A percentile compares a stretch with the other conserved stretches of the same genome.
phyloP scores from a whole-genome alignment of 1,284 basidiomycete species.

The Trichosporon sp. region DNA sequence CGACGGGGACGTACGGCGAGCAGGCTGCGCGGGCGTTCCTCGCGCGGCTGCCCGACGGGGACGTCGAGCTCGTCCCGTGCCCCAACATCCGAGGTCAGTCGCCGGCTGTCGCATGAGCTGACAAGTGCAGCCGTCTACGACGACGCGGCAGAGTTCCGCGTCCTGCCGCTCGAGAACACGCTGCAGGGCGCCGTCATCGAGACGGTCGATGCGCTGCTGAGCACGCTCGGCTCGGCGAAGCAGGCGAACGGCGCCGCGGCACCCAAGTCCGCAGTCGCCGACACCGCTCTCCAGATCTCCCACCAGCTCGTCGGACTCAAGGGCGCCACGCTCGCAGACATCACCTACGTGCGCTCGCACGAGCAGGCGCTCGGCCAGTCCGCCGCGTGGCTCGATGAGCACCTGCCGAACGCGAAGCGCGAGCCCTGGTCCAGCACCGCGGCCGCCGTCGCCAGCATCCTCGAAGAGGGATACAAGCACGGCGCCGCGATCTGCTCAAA shows the following conservation, averaged over 20 bases:
- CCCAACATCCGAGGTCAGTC: constrained; percentile 32
- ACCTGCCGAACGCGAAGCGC: constrained; percentile 34
- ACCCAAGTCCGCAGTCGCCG: constrained; percentile 11
- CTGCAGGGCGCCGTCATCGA: constrained; percentile 47
- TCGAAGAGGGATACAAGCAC: constrained; percentile 10
- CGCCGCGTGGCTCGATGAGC: constrained; percentile 27
- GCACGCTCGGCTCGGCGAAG: neutral
- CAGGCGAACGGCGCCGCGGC: neutral
- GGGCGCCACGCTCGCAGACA: constrained; percentile 32
- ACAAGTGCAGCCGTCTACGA: constrained; percentile 30
- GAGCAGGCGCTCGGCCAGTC: constrained; percentile 51
- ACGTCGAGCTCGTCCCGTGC: constrained; percentile 31
- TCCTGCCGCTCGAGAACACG: constrained; percentile 48
- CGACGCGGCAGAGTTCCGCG: constrained; percentile 26
- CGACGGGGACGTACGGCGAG: constrained; percentile 47
- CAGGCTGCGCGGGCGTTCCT: constrained; percentile 30
- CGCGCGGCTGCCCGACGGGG: constrained; percentile 14
- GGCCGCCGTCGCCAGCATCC: constrained; percentile 33
- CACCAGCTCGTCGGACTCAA: constrained; percentile 43
- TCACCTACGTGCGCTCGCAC: constrained; percentile 43
- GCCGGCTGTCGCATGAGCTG: neutral
- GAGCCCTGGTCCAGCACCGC: constrained; percentile 41
- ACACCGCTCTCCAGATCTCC: constrained; percentile 33
- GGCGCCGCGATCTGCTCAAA: constrained; percentile 47
- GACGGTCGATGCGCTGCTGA: constrained; percentile 41